Base-by-base conservation (phyloP, 306 rosid genomes). In the Oemleria cerasiformis region DNA sequence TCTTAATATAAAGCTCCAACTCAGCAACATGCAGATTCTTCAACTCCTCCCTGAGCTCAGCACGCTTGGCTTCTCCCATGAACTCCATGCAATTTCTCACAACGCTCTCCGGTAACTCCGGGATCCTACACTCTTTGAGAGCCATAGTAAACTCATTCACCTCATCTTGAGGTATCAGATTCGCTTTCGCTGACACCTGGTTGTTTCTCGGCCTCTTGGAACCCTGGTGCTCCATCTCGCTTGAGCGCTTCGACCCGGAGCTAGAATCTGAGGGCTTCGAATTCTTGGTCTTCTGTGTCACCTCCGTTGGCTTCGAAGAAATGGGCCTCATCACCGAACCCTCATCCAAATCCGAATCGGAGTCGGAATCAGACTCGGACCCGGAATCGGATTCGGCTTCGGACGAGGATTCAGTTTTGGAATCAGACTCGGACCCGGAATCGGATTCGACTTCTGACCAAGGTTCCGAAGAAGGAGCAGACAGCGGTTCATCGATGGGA, bases 31-130 rank as follows among this genome's bases (percentile, higher is more conserved):
- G 82, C 19, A 86, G 3, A 36, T 85, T 43, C 80, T 44, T 82
- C 91, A 96, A 92, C 79, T 57, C 74, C 4, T 25, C 78, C 72
- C 80, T 88, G 47, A 88, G 68, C 65, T 81, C 92, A 19, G 73
- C 84, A 57, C 67, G 79, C 79, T 85, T 80, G 0, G 87, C 70
- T 56, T 51, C 79, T 16, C 40, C 82, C 12, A 88, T 61, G 64
- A 80, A 25, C 38, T 81, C 80, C 53, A 79, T 13, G 4, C 95
- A 92, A 40, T 25, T 60, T 81, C 49, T 80, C 67, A 81, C 1
- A 9, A 67, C 68, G 50, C 62, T 67, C 66, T 83, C 85, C 13
- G 73, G 71, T 66, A 84, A 36, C 10, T 61, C 77, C 16, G n/a
- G 64, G n/a, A n/a, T n/a, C n/a, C n/a, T n/a, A n/a, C n/a, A n/a